Conservation (phyloP, 306 rosid genomes). For the Lagenaria siceraria region DNA sequence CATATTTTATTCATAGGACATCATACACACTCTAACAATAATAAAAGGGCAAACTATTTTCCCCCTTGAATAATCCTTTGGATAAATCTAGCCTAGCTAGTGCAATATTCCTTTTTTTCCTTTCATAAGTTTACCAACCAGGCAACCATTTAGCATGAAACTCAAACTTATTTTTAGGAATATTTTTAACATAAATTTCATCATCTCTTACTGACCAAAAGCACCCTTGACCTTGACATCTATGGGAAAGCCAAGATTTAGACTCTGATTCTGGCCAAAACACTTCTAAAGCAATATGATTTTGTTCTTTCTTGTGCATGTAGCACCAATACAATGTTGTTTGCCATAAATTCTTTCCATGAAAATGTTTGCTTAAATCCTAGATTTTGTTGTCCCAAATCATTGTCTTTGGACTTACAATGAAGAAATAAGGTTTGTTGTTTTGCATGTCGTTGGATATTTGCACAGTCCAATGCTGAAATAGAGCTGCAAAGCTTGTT, state of each 20-base stretch:
- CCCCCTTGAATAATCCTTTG: no score
- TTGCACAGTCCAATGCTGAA: neutral
- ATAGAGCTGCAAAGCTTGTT: neutral
- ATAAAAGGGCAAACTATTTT: no score
- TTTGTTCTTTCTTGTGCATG: neutral
- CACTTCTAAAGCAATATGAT: neutral
- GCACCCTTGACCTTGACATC: neutral
- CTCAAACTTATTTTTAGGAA: neutral
- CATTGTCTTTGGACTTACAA: neutral
- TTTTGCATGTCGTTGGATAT: neutral
- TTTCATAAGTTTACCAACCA: neutral
- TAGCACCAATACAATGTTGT: neutral
- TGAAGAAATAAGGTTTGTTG: neutral
- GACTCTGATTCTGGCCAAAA: neutral
- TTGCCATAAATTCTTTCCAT: neutral
- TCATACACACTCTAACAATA: no score
- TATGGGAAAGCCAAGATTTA: neutral
- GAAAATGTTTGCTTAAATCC: neutral
- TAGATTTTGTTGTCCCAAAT: neutral
- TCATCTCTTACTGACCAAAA: neutral
- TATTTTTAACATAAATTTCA: neutral
- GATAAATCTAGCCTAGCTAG: no score
- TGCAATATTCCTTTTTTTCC: no score
- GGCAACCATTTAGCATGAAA: neutral
- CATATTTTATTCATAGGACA: no score